These are phyloP conservation scores for Phytophthora quininea DNA, from an alignment of 352 stramenopile species.

Conservation along the genomic window DNA sequence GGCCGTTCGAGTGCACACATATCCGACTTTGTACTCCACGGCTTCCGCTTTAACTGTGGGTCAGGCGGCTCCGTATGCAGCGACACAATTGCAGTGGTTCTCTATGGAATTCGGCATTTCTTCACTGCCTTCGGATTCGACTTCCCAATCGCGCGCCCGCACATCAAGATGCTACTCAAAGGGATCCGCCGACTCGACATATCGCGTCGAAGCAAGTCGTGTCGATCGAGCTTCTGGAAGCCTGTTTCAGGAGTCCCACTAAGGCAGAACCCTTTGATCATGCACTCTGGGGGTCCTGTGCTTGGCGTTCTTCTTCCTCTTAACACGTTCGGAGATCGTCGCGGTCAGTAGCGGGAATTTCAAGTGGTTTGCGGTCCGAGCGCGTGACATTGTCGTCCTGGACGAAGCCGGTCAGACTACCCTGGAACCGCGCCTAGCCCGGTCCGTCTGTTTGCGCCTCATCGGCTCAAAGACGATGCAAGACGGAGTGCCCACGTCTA, in stretches of 20 bases:
- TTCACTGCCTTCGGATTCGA: conserved; percentile 1
- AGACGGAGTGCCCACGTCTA: background rate
- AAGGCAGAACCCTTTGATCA: background rate
- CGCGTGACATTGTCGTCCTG: background rate
- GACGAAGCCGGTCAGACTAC: background rate
- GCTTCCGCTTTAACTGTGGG: background rate
- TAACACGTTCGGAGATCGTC: conserved; percentile 7
- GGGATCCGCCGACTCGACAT: conserved; percentile 9
- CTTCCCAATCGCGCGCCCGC: background rate
- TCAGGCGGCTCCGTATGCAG: background rate
- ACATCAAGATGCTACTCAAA: conserved; percentile 10
- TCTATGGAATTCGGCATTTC: background rate
- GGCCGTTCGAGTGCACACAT: background rate
- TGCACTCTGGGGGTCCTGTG: background rate
- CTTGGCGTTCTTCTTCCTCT: conserved; percentile 13
- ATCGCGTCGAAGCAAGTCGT: background rate
- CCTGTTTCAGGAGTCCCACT: conserved; percentile 1
- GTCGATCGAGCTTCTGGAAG: conserved; percentile 1
- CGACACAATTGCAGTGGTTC: background rate
- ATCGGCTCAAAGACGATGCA: conserved; percentile 15
- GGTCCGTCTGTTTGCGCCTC: background rate
- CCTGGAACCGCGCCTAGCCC: background rate
- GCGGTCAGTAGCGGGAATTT: background rate
- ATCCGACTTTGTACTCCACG: background rate
- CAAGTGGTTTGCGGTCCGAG: conserved; percentile 4